phyloP scores from a whole-genome alignment of 352 stramenopile genomes.

The Phytophthora sojae region DNA sequence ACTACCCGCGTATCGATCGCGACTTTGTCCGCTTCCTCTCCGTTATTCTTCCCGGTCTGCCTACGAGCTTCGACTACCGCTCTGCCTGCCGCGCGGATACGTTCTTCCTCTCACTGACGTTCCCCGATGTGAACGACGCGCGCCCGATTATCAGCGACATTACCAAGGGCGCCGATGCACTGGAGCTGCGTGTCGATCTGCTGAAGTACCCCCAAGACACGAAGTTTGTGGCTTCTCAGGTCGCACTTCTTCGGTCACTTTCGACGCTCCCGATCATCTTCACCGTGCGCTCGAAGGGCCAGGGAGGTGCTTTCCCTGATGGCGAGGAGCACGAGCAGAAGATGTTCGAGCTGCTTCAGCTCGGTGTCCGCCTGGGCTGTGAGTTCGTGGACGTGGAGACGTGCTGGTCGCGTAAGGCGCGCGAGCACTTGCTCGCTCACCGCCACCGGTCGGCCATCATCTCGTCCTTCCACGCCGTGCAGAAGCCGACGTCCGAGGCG shows the following conservation, averaged over 20 bases:
- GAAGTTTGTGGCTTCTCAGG: conserved; percentile 74
- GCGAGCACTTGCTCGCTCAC: conserved; percentile 51
- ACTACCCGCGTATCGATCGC: conserved; percentile 64
- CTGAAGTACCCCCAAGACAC: conserved; percentile 66
- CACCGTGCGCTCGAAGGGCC: conserved; percentile 94
- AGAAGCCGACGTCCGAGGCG: conserved; percentile 57
- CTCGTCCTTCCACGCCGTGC: conserved; percentile 81
- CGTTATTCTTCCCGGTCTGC: conserved; percentile 58
- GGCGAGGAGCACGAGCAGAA: conserved; percentile 84
- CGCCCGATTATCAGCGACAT: conserved; percentile 59
- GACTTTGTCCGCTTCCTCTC: conserved; percentile 80
- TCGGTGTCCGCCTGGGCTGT: conserved; percentile 93
- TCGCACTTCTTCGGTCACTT: conserved; percentile 83
- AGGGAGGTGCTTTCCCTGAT: conserved; percentile 96
- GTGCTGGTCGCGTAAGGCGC: conserved; percentile 80
- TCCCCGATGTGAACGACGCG: conserved; percentile 63
- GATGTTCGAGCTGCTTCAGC: conserved; percentile 88
- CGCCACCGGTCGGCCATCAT: conserved; percentile 70
- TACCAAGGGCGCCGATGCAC: conserved; percentile 91
- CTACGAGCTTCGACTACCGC: conserved; percentile 60
- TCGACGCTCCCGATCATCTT: conserved; percentile 96
- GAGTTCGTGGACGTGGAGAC: conserved; percentile 98
- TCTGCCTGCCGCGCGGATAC: conserved; percentile 59
- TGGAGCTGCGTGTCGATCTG: conserved; percentile 97
- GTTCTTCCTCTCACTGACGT: conserved; percentile 87